Percentiles rank a stretch among this genome's conserved stretches.
phyloP scores from a whole-genome alignment of 768 basidiomycete species.

The Kockovaella imperatae region DNA sequence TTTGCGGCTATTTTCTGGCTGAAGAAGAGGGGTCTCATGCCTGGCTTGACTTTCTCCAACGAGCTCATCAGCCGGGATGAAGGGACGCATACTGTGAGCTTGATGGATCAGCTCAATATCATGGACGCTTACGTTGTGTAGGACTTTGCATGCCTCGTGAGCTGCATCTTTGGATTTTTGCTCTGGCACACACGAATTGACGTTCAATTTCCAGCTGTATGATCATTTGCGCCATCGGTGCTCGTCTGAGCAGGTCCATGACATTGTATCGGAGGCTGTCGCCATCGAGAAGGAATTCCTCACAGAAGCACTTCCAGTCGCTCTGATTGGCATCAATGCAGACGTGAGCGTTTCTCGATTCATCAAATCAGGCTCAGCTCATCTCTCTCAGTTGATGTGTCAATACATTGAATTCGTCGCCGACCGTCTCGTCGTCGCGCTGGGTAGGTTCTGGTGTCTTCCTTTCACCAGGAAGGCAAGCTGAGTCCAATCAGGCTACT shows the following conservation, averaged over 20 bases:
- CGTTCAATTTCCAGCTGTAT: conserved; percentile 12
- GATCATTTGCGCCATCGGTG: conserved; percentile 34
- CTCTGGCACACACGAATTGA: neutral
- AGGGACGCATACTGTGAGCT: conserved; percentile 33
- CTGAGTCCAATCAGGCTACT: conserved; percentile 27
- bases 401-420: conserved; percentile 46
- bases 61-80: conserved; percentile 41
- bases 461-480: neutral
- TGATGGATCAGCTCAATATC: neutral
- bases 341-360: conserved; percentile 7
- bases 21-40: conserved; percentile 46
- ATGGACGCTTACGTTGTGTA: conserved; percentile 4
- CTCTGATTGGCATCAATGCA: conserved; percentile 44
- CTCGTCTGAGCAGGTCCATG: conserved; percentile 28
- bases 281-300: conserved; percentile 44
- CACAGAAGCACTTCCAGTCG: conserved; percentile 41
- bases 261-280: conserved; percentile 42
- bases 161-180: neutral
- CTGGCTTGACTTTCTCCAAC: conserved; percentile 41
- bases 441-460: conserved; percentile 7
- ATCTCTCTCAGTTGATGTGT: conserved; percentile 36
- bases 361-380: neutral
- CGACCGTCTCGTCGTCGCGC: conserved; percentile 39
- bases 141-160: conserved; percentile 33
- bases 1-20: conserved; percentile 46